A percentile compares a stretch with the other conserved stretches of the same genome.
phyloP scores from a whole-genome alignment of 164 flowering plant genomes.

The Annona squamosa region DNA sequence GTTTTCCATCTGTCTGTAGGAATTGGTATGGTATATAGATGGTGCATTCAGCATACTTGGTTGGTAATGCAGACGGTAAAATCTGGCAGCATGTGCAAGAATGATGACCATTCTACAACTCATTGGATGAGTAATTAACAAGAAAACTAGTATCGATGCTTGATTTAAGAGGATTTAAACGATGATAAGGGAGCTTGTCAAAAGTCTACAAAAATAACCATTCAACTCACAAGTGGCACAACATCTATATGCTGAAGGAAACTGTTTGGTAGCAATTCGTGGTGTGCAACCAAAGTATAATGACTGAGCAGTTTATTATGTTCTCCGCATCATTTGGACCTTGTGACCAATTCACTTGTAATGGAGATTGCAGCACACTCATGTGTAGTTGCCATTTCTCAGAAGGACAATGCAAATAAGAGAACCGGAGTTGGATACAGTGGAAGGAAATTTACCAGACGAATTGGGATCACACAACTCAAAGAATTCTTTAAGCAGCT shows the following conservation, averaged over 20 bases:
- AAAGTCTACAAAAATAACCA: background rate
- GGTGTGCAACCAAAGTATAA: too few species aligned
- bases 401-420: too few species aligned
- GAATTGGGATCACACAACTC: constrained; percentile 65
- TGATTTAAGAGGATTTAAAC: background rate
- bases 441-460: constrained; percentile 38
- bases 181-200: background rate
- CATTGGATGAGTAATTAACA: background rate
- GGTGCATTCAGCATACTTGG: background rate
- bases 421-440: background rate
- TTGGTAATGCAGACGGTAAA: background rate
- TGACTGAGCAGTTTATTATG: too few species aligned
- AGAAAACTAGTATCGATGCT: background rate
- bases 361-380: too few species aligned
- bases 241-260: background rate
- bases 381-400: too few species aligned
- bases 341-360: too few species aligned
- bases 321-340: too few species aligned
- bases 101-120: background rate
- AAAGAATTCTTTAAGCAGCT: constrained; percentile 82
- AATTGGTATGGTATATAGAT: background rate
- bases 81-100: background rate
- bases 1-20: background rate
- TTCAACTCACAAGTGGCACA: background rate
- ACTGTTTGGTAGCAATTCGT: background rate